Evolutionary conservation across 1,284 basidiomycete species (phyloP), one percentile per base, ranked within the genome.

Genomic region (Ustilago crameri): DNA sequence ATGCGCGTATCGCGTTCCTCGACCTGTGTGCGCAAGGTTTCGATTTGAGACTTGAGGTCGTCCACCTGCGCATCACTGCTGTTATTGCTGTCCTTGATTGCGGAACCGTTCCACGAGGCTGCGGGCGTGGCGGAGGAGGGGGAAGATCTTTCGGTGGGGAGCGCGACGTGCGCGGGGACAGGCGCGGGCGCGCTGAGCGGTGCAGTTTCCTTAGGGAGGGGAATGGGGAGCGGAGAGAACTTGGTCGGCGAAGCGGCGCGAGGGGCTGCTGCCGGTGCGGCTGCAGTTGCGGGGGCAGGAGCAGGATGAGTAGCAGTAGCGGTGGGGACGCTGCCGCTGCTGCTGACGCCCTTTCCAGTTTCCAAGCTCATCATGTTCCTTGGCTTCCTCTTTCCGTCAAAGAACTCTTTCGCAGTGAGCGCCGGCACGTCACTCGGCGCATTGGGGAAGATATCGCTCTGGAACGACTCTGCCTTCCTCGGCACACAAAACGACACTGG

Each of bases 401-500:
- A 93, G 86, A 93, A 98, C 75, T 97, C 93, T 51, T 87, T 86
- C 1, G 93, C 91, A 9, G 88, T 87, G 52, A 96, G 87, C 0
- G 92, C 89, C 12, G 94, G 89, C 80, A 94, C 91, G 45, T 87
- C 84, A 9, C 92, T 92, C 0, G 90, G 90, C 1, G 93, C 95
- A 9, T 92, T 91, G 1, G 95, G 95, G 88, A 90, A 98, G 82
- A 98, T 95, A 84, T 95, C 93, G 14, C 92, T 90, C 84, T 93
- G 93, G 90, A 94, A 95, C 4, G 89, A 88, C 62, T 94, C 92
- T 24, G 91, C 91, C 84, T 91, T 94, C 74, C 95, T 89, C 12
- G 95, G 95, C 18, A 97, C 93, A 77, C 94, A 91, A 85, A 97
- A 98, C 1, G 90, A 90, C 76, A 98, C 91, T 3, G 94, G 92